Base-by-base conservation (phyloP, 2,329 filamentous ascomycete species). In the Whalleya microplaca region DNA sequence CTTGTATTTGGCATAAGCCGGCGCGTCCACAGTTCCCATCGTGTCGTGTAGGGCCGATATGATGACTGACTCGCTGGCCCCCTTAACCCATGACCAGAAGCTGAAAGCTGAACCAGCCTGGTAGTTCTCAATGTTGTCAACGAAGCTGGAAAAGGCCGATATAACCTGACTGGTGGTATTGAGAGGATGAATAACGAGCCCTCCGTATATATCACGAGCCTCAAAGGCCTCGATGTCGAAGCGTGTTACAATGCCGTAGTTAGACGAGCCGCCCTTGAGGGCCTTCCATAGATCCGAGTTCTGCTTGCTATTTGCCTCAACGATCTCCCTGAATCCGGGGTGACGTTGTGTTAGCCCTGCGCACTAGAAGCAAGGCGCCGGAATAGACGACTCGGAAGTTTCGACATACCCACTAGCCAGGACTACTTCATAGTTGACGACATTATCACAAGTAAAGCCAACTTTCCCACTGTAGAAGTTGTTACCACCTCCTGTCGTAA, bases 261-360 rank as follows among this genome's bases (percentile, higher is more conserved):
- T 51, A 21, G 40, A 29, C n/a, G 48, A 51, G 21, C 48, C 48
- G 19, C 48, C 48, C 41, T 51, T 51, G 41, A 51, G 41, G 40
- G 48, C 41, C n/a, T 44, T 42, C 14, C 7, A 45, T 21, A 51
- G 29, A 41, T 51, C 48, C 14, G 48, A 40, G 21, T 51, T 51
- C 48, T 51, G 37, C 21, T 51, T 43, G 48, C 32, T 37, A 16
- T 37, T 37, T 14, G 48, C 48, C 14, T 42, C 43, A 32, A 41
- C 40, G 37, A 41, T 51, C 16, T 21, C 32, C 14, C 46, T 48
- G 7, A n/a, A 46, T 37, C 14, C 32, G 32, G 23, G 4, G 23
- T 9, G 9, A 6, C 10, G 32, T 6, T 14, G 32, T 37, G 32
- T 37, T 37, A 37, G 32, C 32, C 10, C 7, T 8, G 14, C 32